Base-by-base conservation (phyloP, 2,329 filamentous ascomycete genomes). In the Trichoderma polysporum region DNA sequence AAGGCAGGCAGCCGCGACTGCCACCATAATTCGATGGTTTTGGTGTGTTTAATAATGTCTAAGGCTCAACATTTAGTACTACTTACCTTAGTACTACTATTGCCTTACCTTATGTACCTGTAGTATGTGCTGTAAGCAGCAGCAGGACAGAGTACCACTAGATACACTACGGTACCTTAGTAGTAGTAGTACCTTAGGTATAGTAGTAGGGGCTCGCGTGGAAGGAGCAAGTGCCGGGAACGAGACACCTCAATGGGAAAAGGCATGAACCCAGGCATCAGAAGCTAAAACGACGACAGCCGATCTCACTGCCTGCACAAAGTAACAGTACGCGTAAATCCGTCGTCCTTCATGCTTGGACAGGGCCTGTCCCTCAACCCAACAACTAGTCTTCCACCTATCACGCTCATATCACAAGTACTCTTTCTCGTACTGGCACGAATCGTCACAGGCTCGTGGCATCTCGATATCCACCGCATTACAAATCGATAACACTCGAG, bases 401-500 rank as follows among this genome's bases (percentile, higher is more conserved):
- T 50, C 47, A 49, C 58, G 4, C 15, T n/a, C 53, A 31, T n/a
- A 19, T 17, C 12, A 57, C 12, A 10, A 10, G 22, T 37, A 8
- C 19, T 53, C 27, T 19, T n/a, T 25, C 25, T 29, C 6, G 4
- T 19, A 19, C 41, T 45, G 41, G 41, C 25, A 31, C 49, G 35
- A 54, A 45, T 63, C 60, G 60, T 52, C 49, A 54, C 49, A 31
- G 60, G 39, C 61, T 29, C 54, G 58, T 39, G 41, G 62, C 62
- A 64, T 56, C 49, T 59, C 41, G 33, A 53, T 63, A 63, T 37
- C 60, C 47, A 54, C 60, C 49, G 47, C 29, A 67, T 62, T 67
- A 62, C 66, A 62, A 61, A 67, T 67, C 58, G 41, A 57, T 45
- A 62, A 54, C 59, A 29, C 41, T 53, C 22, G 41, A 41, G 58